These are phyloP conservation scores for Trametes cubensis DNA, from an alignment of 768 basidiomycete species.

Conservation along the genomic window DNA sequence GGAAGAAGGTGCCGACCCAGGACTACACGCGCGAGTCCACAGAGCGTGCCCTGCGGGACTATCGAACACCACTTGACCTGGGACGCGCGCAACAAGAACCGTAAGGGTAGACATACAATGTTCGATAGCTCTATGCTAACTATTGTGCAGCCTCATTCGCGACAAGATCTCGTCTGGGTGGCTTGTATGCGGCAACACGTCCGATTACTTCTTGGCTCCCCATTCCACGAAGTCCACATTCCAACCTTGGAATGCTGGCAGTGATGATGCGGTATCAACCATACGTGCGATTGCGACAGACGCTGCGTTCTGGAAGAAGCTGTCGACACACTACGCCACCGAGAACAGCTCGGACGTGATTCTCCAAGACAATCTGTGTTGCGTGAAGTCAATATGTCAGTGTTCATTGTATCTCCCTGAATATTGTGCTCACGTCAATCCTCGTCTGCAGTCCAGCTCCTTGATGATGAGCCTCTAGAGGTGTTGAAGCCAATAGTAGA, in stretches of 20 bases:
- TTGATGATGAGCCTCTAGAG: slow-evolving; percentile 73
- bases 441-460: slow-evolving; percentile 62
- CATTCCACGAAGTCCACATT: slow-evolving; percentile 52
- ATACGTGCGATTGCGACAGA: slow-evolving; percentile 52
- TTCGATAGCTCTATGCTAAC: neutral
- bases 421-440: neutral
- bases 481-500: slow-evolving; percentile 64
- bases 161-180: slow-evolving; percentile 68
- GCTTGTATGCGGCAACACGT: slow-evolving; percentile 59
- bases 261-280: slow-evolving; percentile 51
- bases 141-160: slow-evolving; percentile 46
- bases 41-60: slow-evolving; percentile 55
- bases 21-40: slow-evolving; percentile 57
- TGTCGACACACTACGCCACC: slow-evolving; percentile 72
- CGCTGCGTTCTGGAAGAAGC: slow-evolving; percentile 65
- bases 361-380: slow-evolving; percentile 69
- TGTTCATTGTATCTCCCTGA: neutral
- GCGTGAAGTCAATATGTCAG: slow-evolving; percentile 76
- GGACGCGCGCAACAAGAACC: slow-evolving; percentile 39
- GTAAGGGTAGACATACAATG: slow-evolving; percentile 41
- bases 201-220: slow-evolving; percentile 52
- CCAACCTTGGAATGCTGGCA: slow-evolving; percentile 60
- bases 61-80: slow-evolving; percentile 51
- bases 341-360: slow-evolving; percentile 73
- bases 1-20: slow-evolving; percentile 48